Evolutionary conservation across 139 green algal species (phyloP).

Genomic region (Nannochloris sp.): DNA sequence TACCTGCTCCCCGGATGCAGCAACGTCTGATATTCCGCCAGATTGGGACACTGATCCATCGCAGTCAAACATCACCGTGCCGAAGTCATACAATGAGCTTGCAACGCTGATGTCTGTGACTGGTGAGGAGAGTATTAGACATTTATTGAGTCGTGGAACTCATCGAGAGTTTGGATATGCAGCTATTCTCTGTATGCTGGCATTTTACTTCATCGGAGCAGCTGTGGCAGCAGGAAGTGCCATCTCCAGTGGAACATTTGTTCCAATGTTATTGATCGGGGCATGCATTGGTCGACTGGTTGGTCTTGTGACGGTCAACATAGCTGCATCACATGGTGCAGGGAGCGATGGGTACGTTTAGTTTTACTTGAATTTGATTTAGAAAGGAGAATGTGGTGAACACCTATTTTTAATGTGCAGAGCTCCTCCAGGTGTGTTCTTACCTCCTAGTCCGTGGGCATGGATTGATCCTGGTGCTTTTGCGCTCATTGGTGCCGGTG

Average conservation of each 20-base stretch:
- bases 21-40: constrained; percentile 20
- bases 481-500: constrained; percentile 75
- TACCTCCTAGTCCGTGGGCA: constrained; percentile 51
- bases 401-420: constrained; percentile 9
- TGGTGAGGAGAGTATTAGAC: constrained; percentile 76
- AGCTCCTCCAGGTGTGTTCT: constrained; percentile 44
- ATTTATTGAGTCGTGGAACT: constrained; percentile 67
- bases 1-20: constrained; percentile 40
- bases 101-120: constrained; percentile 65
- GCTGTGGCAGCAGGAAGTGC: constrained; percentile 33
- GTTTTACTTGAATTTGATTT: not conserved
- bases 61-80: constrained; percentile 24
- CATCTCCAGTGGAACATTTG: constrained; percentile 67
- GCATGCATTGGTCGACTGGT: constrained; percentile 51
- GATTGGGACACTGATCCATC: constrained; percentile 18
- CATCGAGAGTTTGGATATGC: constrained; percentile 75
- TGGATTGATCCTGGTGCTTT: constrained; percentile 85
- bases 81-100: constrained; percentile 74
- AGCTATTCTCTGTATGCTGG: constrained; percentile 54
- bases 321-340: constrained; percentile 20
- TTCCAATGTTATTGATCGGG: constrained; percentile 86
- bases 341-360: constrained; percentile 30
- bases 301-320: constrained; percentile 49
- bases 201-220: constrained; percentile 54
- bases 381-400: too few species aligned